phyloP scores from a whole-genome alignment of 2,329 filamentous ascomycete genomes.

The Iodosphaeria phyllophila region DNA sequence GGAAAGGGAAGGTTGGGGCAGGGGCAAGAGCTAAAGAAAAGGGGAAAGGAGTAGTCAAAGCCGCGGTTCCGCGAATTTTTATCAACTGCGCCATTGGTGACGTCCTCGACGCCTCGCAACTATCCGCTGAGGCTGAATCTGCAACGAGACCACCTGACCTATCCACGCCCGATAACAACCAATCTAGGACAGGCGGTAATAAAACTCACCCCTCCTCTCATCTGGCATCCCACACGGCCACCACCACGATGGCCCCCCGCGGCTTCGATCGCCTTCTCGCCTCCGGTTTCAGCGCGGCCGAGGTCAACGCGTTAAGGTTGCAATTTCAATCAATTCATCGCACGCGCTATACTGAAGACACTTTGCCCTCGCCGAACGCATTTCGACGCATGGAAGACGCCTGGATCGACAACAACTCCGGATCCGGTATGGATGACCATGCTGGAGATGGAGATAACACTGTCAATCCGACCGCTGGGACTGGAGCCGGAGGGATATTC shows the following conservation, averaged over 20 bases:
- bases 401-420: conserved; percentile 62
- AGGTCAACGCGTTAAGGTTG: conserved; percentile 68
- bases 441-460: no score
- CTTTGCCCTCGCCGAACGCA: conserved; percentile 63
- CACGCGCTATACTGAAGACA: conserved; percentile 68
- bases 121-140: conserved; percentile 44
- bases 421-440: no score
- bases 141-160: conserved; percentile 9
- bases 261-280: conserved; percentile 78
- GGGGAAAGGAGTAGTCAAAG: conserved; percentile 45
- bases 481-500: conserved; percentile 15
- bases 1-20: conserved; percentile 6
- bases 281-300: conserved; percentile 64
- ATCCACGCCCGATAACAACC: conserved; percentile 1
- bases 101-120: conserved; percentile 46
- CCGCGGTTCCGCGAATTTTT: conserved; percentile 43
- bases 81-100: conserved; percentile 88
- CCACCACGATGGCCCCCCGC: conserved; percentile 27
- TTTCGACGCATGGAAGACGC: conserved; percentile 68
- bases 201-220: conserved; percentile 4
- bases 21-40: conserved; percentile 19
- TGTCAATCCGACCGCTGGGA: conserved; percentile 8
- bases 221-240: not conserved
- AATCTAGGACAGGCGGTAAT: conserved; percentile 1
- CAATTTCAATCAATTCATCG: conserved; percentile 80